Percentiles rank a stretch among this genome's conserved stretches.
Conservation (phyloP, 768 basidiomycete species). For the Tylopilus sp. region DNA sequence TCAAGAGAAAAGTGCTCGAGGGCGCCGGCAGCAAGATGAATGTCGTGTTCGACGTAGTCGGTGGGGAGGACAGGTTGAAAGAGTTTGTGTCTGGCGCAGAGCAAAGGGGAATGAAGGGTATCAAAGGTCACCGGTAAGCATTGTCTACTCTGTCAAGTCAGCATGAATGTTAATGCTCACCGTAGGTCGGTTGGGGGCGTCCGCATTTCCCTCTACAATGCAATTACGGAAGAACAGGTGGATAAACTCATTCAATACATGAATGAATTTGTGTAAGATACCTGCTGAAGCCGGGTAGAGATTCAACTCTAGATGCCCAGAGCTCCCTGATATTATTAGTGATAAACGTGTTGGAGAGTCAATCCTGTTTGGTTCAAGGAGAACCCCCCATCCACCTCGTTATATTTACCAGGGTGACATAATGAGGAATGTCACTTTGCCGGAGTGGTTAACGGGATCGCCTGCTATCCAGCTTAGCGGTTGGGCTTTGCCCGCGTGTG, state of each 20-base stretch:
- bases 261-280: conserved; percentile 42
- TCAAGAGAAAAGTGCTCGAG: conserved; percentile 66
- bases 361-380: not conserved
- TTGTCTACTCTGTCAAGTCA: conserved; percentile 6
- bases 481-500: conserved; percentile 61
- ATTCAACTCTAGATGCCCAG: conserved; percentile 3
- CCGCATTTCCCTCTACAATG: conserved; percentile 87
- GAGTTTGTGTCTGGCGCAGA: conserved; percentile 82
- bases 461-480: conserved; percentile 61
- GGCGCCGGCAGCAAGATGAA: conserved; percentile 95
- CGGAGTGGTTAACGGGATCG: conserved; percentile 92
- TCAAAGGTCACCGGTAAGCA: conserved; percentile 90
- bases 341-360: no score
- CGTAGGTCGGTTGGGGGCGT: conserved; percentile 63
- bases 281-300: not conserved
- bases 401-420: not conserved
- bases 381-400: not conserved
- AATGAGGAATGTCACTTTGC: conserved; percentile 96
- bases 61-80: conserved; percentile 69
- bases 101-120: conserved; percentile 70
- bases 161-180: not conserved
- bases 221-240: conserved; percentile 72
- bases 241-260: conserved; percentile 60
- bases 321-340: not conserved
- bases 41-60: conserved; percentile 76